Conservation (phyloP, 2,329 filamentous ascomycete species). For the Fonsecaea nubica region DNA sequence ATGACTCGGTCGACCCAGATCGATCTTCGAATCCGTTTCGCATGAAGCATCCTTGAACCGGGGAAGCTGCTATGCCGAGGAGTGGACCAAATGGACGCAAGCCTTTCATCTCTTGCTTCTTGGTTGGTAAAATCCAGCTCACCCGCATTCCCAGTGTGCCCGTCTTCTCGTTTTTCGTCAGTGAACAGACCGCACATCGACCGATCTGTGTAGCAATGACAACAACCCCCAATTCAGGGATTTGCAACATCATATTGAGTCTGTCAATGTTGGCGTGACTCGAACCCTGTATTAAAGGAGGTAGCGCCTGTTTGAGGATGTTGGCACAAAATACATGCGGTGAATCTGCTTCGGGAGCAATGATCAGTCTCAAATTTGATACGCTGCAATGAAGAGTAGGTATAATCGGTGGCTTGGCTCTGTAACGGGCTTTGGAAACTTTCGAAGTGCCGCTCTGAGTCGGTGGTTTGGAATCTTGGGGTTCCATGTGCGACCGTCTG, state of each 20-base stretch:
- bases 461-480: not conserved
- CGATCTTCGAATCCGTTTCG: constrained; percentile 23
- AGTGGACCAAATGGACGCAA: constrained; percentile 53
- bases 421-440: not conserved
- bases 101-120: constrained; percentile 54
- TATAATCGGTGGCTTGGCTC: constrained; percentile 29
- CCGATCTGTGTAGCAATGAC: constrained; percentile 65
- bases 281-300: constrained; percentile 23
- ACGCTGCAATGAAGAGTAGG: constrained; percentile 38
- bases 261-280: constrained; percentile 45
- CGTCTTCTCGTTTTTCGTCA: constrained; percentile 52
- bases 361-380: constrained; percentile 37
- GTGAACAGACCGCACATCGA: constrained; percentile 60
- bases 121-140: constrained; percentile 63
- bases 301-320: constrained; percentile 38
- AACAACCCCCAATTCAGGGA: constrained; percentile 65
- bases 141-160: constrained; percentile 57
- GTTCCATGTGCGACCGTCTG: not conserved
- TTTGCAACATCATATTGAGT: constrained; percentile 63
- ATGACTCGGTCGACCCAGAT: constrained; percentile 32
- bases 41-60: constrained; percentile 57
- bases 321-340: constrained; percentile 40
- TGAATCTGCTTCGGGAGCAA: constrained; percentile 31
- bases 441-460: constrained; percentile 4
- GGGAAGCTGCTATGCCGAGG: constrained; percentile 63